A percentile compares a stretch with the other conserved stretches of the same genome.
Evolutionary conservation across 352 stramenopile species (phyloP).

Genomic region (Albugo laibachii): DNA sequence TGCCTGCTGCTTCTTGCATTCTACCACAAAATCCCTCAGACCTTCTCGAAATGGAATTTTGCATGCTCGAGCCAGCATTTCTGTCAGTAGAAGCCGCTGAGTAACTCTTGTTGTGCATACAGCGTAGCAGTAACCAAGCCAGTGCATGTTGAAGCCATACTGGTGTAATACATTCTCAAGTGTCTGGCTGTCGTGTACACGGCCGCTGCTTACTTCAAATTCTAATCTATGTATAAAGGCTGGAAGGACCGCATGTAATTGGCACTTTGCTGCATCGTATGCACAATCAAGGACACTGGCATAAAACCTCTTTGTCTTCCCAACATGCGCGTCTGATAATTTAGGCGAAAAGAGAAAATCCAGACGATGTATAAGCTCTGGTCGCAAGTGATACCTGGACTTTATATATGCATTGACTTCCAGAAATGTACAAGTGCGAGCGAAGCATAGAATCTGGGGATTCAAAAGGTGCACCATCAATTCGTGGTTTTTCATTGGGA

Average conservation of each 20-base stretch:
- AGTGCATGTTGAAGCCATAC: slow-evolving; percentile 32
- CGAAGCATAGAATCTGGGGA: too few species aligned
- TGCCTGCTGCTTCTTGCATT: too few species aligned
- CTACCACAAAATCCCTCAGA: too few species aligned
- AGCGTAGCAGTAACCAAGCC: slow-evolving; percentile 34
- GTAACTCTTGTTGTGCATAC: slow-evolving; percentile 20
- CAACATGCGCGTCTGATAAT: slow-evolving; percentile 15
- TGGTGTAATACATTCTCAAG: slow-evolving; percentile 21
- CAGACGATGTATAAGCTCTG: slow-evolving; percentile 5
- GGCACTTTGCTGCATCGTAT: too few species aligned
- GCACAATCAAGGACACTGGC: too few species aligned
- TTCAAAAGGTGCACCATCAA: too few species aligned
- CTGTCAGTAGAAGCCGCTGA: slow-evolving; percentile 19
- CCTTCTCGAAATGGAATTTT: slow-evolving; percentile 11
- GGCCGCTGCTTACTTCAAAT: slow-evolving; percentile 14
- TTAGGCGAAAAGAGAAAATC: slow-evolving; percentile 17
- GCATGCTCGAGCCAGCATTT: slow-evolving; percentile 39
- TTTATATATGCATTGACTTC: slow-evolving; percentile 1
- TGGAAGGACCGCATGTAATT: slow-evolving; percentile 11
- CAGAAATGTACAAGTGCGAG: too few species aligned
- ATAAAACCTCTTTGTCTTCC: slow-evolving; percentile 13
- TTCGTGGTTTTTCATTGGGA: too few species aligned
- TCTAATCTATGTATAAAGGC: slow-evolving; percentile 15
- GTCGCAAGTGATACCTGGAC: neutral
- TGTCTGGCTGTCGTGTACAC: slow-evolving; percentile 18